Conservation (phyloP, 331 rosid species). For the Cydonia oblonga region DNA sequence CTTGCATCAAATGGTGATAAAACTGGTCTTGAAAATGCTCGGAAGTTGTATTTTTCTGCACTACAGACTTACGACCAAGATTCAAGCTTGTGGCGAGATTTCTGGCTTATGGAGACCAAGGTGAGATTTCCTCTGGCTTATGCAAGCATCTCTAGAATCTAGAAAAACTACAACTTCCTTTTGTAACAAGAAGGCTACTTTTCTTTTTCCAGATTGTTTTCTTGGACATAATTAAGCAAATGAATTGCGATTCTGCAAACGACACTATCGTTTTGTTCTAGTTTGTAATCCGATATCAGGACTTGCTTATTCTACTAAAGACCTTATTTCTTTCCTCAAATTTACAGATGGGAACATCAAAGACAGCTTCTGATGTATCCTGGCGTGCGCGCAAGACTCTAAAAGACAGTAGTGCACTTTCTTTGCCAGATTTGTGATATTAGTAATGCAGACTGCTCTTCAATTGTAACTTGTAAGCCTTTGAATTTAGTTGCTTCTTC, state of each 20-base stretch:
- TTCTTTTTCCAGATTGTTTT: neutral
- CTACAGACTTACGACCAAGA: slow-evolving; percentile 56
- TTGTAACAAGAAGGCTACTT: neutral
- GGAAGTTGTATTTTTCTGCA: slow-evolving; percentile 69
- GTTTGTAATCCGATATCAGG: neutral
- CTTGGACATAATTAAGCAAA: neutral
- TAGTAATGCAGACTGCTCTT: slow-evolving; percentile 4
- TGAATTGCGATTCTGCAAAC: neutral
- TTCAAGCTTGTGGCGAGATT: slow-evolving; percentile 65
- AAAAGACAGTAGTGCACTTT: slow-evolving; percentile 46
- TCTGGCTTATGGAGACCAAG: slow-evolving; percentile 55
- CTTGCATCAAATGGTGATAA: slow-evolving; percentile 60
- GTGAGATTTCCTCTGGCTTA: slow-evolving; percentile 17
- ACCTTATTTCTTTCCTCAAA: neutral
- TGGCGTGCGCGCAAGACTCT: slow-evolving; percentile 71
- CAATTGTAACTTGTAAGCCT: slow-evolving; percentile 22
- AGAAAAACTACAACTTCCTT: neutral
- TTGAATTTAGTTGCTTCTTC: neutral
- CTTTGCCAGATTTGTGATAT: slow-evolving; percentile 23
- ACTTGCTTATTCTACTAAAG: neutral
- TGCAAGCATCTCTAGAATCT: neutral
- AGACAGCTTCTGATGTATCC: slow-evolving; percentile 45
- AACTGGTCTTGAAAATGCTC: slow-evolving; percentile 50
- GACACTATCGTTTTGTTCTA: neutral
- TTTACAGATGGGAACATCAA: slow-evolving; percentile 81